Evolutionary conservation across 73 alveolate genomes (phyloP), one percentile per base, ranked within the genome.

Genomic region (Paramecium biaurelia): DNA sequence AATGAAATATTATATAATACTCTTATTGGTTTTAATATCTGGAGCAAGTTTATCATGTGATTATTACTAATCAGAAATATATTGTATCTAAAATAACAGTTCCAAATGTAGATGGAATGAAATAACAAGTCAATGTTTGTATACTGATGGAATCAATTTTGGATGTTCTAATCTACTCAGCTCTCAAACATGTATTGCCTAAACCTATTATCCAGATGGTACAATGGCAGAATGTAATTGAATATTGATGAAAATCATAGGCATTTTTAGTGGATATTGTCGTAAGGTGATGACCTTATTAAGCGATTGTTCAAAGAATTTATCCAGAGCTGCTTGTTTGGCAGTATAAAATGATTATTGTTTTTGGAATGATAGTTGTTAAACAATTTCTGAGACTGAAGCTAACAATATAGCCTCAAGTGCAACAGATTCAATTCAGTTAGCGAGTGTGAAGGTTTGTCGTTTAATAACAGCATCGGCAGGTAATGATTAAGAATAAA

Each of bases 261-360:
- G 86, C 86, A 72, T 32, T 12, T 72, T 72, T 26, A 35, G 59
- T n/a, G 86, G 86, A 7, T 72, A 72, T 37, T 72, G 86, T 72
- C 86, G 86, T 35, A 38, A 35, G 86, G 86, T 72, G 21, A 18
- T 35, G 6, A 38, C 56, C 56, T 21, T 28, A 32, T 34, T 72
- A 30, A 72, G 21, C 53, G 15, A 32, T 34, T 72, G 86, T 35
- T 34, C 56, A 4, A 72, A 35, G 8, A 72, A 72, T 72, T 49
- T 72, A 35, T 72, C 86, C 32, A 0, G 59, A 14, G 59, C 86
- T 35, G 86, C 86, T 18, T 72, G 86, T 72, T 72, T 72, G n/a
- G 23, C 86, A 34, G 86, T 72, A 1, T 10, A 32, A 35, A 6
- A 30, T 5, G 86, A 72, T 2, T 35, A 72, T 35, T 72, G 86